phyloP scores from a whole-genome alignment of 495 filamentous ascomycete genomes.

The Penicillium atrosanguineum region DNA sequence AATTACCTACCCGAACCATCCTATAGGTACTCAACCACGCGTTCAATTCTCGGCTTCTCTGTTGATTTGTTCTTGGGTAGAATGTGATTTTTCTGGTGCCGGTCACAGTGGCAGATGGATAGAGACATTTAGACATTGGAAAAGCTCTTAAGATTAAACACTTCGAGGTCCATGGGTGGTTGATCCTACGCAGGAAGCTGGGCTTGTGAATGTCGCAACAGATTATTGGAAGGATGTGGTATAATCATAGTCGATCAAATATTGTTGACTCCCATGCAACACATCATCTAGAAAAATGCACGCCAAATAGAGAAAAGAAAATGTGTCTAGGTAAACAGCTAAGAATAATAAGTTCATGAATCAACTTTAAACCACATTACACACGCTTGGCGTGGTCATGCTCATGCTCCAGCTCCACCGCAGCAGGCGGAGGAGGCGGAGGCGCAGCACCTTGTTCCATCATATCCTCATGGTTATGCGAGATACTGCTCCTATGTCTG shows the following conservation, averaged over 20 bases:
- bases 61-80: too few species aligned
- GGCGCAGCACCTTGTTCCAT: conserved; percentile 34
- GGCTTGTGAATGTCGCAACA: neutral
- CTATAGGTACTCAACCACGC: too few species aligned
- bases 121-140: too few species aligned
- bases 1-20: too few species aligned
- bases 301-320: neutral
- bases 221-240: neutral
- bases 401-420: neutral
- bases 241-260: neutral
- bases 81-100: too few species aligned
- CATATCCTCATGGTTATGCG: conserved; percentile 27
- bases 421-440: conserved; percentile 1
- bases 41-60: too few species aligned
- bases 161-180: too few species aligned
- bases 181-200: too few species aligned
- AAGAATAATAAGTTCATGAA: conserved; percentile 1
- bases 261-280: neutral
- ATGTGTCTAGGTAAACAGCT: neutral
- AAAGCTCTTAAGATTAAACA: too few species aligned
- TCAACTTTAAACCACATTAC: neutral
- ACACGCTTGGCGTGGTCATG: neutral
- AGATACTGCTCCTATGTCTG: conserved; percentile 30
- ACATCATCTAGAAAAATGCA: neutral
- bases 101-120: too few species aligned